Base-by-base conservation (phyloP, 2,329 filamentous ascomycete species). In the Sordariomycetes sp. region DNA sequence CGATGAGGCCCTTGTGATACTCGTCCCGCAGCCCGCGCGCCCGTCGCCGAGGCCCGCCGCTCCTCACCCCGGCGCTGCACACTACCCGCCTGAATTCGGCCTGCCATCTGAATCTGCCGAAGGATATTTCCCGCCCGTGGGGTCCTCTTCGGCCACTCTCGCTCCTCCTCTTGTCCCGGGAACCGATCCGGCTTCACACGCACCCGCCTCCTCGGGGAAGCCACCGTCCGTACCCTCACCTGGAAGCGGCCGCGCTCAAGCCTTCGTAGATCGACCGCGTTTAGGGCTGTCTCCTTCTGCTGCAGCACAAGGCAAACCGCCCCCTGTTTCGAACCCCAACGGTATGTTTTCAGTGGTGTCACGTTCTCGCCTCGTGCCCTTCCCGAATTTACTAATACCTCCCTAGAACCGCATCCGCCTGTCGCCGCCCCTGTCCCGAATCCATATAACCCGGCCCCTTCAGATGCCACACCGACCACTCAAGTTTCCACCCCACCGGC, bases 1-100 rank as follows among this genome's bases (percentile, higher is more conserved):
- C 52, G 86, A 91, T 57, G 94, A 99, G 66, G 94, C 94, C 8
- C 78, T 99, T 60, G 68, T 96, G 62, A 96, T 99, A 66, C 91
- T 97, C 64, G 84, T 95, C 22, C 89, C 90, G 17, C 82, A 84
- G 57, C 81, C 86, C 0, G 90, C 91, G 1, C 87, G 86, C 63
- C 84, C 88, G 12, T 96, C 90, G 10, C 91, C 91, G 2, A 78
- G 85, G 59, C 68, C 70, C 8, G 76, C 62, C 70, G 78, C 58
- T 74, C 52, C 69, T 74, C 62, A 65, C 70, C 52, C 66, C 76
- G 52, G 74, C 75, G 60, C 82, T 81, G 65, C 80, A 81, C 36
- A 55, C 32, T 51, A 48, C 20, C 39, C 54, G 65, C 66, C 76
- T 61, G 86, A 90, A 32, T 84, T 88, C 24, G 73, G 75, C 22